Base-by-base conservation (phyloP, 2,329 filamentous ascomycete species). In the Plectosphaerella plurivora region DNA sequence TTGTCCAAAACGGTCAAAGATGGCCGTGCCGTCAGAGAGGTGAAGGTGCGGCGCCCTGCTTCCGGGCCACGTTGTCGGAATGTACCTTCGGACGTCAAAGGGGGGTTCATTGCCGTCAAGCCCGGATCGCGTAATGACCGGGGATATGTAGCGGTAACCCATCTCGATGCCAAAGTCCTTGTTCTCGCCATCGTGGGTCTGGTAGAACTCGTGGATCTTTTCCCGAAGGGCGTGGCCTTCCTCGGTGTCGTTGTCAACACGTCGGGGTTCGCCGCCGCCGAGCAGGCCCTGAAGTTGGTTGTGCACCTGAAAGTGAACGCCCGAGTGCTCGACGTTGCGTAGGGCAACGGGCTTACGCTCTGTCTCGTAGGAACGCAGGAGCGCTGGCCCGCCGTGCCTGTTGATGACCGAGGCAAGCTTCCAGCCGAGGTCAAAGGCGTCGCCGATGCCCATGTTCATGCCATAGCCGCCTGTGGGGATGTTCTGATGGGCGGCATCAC, bases 401-500 rank as follows among this genome's bases (percentile, higher is more conserved):
- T 59, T 59, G 44, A 63, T 48, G 3, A 64, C 61, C 4, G 59
- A 55, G 2, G 60, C 64, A 1, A 69, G 57, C 48, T 68, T 69
- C 66, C 67, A 69, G 2, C 59, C 66, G 1, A 69, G 51, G 44
- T 68, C 63, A 14, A 64, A 58, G 11, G 62, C 59, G 47, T 69
- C 67, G 4, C 64, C 64, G 3, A 68, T 62, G 2, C 63, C 65
- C 1, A 61, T 66, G 51, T 70, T 70, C 64, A 68, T 65, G 9
- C 68, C 67, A 46, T 69, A 65, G 1, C 66, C 67, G 5, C 67
- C 67, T 10, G 59, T 61, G 0, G 67, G 67, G 37, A 59, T 62
- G 46, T 67, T 66, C 11, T 65, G 62, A 46, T 70, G 67, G 7
- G 67, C 67, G 14, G 66, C 61, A 48, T 70, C 68, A 18, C 68